A percentile compares a stretch with the other conserved stretches of the same genome.
These are phyloP conservation scores for Dimocarpus longan DNA, from an alignment of 345 rosid species.

Conservation along the genomic window DNA sequence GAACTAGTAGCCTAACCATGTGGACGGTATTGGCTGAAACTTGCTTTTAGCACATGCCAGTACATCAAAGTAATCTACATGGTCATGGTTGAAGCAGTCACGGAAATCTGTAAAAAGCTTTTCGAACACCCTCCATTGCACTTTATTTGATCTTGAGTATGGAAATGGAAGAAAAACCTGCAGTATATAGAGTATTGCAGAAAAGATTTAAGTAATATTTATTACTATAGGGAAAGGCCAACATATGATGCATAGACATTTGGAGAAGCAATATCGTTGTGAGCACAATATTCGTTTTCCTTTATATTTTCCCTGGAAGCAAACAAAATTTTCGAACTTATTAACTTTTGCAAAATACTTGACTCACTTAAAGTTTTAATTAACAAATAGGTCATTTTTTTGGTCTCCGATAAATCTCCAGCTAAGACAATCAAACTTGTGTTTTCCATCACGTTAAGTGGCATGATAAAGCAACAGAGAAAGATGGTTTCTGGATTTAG, in stretches of 20 bases:
- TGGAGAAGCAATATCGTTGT: not conserved
- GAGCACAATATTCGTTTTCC: not conserved
- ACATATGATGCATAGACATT: slow-evolving; percentile 14
- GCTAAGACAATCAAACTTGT: not conserved
- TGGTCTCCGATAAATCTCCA: not conserved
- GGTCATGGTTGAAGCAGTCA: slow-evolving; percentile 53
- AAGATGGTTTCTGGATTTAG: not conserved
- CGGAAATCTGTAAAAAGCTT: slow-evolving; percentile 87
- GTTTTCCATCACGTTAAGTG: not conserved
- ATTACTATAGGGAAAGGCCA: slow-evolving; percentile 51
- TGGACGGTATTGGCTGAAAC: slow-evolving; percentile 73
- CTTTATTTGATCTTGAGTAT: slow-evolving; percentile 65
- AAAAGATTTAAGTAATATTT: not conserved
- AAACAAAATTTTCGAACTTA: not conserved
- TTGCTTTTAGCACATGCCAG: slow-evolving; percentile 71
- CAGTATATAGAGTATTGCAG: not conserved
- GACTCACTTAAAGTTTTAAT: not conserved
- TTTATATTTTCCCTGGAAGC: not conserved
- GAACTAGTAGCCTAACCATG: slow-evolving; percentile 73
- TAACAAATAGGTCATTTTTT: not conserved
- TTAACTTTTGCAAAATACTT: not conserved
- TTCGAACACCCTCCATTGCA: slow-evolving; percentile 79
- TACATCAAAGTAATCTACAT: slow-evolving; percentile 63
- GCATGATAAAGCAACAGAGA: not conserved
- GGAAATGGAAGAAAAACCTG: slow-evolving; percentile 91